phyloP scores from a whole-genome alignment of 257 asterid species.

The Misopates orontium region DNA sequence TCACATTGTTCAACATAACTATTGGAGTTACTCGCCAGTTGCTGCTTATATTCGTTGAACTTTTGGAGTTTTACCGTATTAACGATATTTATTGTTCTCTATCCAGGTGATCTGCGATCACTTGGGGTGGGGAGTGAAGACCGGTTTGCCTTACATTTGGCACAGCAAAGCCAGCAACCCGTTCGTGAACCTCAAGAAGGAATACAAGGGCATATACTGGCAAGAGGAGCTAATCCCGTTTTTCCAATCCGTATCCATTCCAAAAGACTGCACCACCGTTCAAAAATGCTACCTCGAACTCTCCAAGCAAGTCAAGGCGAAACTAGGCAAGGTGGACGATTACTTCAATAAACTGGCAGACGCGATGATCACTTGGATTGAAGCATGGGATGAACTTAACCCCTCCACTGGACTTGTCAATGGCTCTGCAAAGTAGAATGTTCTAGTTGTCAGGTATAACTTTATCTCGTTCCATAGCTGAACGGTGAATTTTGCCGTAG shows the following conservation, averaged over 20 bases:
- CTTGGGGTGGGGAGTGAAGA: slow-evolving; percentile 50
- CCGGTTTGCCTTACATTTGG: slow-evolving; percentile 56
- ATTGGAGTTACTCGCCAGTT: no score
- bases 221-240: slow-evolving; percentile 56
- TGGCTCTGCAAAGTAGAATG: slow-evolving; percentile 28
- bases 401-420: slow-evolving; percentile 27
- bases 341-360: slow-evolving; percentile 50
- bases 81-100: not conserved
- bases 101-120: slow-evolving; percentile 48
- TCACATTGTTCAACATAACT: no score
- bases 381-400: slow-evolving; percentile 54
- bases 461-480: not conserved
- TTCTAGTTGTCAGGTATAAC: not conserved
- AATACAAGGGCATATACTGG: slow-evolving; percentile 59
- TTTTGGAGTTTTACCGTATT: not conserved
- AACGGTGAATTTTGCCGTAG: slow-evolving; percentile 11
- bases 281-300: slow-evolving; percentile 49
- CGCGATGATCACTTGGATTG: slow-evolving; percentile 50
- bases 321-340: slow-evolving; percentile 48
- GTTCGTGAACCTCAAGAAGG: slow-evolving; percentile 49
- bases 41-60: no score
- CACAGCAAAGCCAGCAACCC: slow-evolving; percentile 62
- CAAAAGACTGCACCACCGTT: slow-evolving; percentile 48
- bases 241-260: slow-evolving; percentile 41
- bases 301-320: slow-evolving; percentile 48